Conservation (phyloP, 352 stramenopile species). For the Plasmopara muralis region DNA sequence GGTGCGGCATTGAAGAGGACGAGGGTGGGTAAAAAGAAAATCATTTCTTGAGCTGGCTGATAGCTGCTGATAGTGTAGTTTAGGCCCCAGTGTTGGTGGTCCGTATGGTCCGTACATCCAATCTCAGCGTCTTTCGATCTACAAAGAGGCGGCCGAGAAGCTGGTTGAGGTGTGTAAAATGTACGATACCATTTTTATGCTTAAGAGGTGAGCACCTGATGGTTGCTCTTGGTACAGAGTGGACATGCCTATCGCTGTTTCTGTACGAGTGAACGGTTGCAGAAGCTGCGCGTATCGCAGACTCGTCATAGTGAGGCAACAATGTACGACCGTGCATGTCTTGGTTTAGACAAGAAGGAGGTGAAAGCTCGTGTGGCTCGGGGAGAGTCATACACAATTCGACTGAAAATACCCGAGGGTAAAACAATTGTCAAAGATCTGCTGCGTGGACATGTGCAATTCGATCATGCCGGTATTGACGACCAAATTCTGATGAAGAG, state of each 20-base stretch:
- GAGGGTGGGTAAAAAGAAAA: conserved; percentile 61
- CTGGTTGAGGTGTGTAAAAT: conserved; percentile 63
- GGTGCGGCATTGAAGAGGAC: conserved; percentile 95
- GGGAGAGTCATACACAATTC: conserved; percentile 88
- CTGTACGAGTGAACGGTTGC: conserved; percentile 92
- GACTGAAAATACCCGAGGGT: conserved; percentile 92
- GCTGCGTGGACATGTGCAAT: conserved; percentile 91
- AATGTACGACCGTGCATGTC: conserved; percentile 97
- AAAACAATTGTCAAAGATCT: conserved; percentile 94
- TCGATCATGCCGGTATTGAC: conserved; percentile 84
- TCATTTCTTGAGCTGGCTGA: not conserved
- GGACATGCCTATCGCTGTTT: conserved; percentile 97
- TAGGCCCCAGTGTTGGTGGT: conserved; percentile 84
- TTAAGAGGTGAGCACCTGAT: not conserved
- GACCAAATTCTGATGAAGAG: conserved; percentile 92
- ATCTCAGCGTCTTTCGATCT: conserved; percentile 93
- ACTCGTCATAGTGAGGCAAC: conserved; percentile 85
- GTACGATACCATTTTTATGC: not conserved
- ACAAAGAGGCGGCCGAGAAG: conserved; percentile 85
- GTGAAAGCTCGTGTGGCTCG: conserved; percentile 83
- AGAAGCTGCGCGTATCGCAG: conserved; percentile 87
- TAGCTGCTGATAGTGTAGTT: conserved; percentile 4
- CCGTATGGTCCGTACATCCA: conserved; percentile 95
- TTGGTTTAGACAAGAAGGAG: conserved; percentile 86
- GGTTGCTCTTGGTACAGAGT: conserved; percentile 28